These are phyloP conservation scores for Fraxinus pennsylvanica DNA, from an alignment of 257 asterid genomes.

Conservation along the genomic window DNA sequence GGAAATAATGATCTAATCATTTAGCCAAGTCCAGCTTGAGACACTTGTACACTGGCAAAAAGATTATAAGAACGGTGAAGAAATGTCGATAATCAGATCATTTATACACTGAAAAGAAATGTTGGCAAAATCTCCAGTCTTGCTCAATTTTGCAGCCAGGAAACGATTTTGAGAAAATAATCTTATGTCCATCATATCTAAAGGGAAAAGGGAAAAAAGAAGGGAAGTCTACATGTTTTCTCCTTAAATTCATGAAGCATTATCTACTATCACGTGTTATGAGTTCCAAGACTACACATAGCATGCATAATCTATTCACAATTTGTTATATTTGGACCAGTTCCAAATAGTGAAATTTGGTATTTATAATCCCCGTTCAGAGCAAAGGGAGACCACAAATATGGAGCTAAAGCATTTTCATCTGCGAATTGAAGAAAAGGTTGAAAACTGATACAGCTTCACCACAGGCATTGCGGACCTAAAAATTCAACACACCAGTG, in stretches of 20 bases:
- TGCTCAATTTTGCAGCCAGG: slow-evolving; percentile 30
- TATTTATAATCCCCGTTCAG: slow-evolving; percentile 64
- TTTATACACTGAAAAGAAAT: slow-evolving; percentile 17
- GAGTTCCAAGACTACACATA: slow-evolving; percentile 23
- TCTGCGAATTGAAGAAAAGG: slow-evolving; percentile 86
- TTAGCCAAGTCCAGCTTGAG: slow-evolving; percentile 12
- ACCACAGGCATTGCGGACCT: slow-evolving; percentile 99
- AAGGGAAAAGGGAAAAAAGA: slow-evolving; percentile 5
- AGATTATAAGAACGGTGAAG: neutral
- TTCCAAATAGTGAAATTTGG: slow-evolving; percentile 32
- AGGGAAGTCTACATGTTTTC: slow-evolving; percentile 23
- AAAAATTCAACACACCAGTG: slow-evolving; percentile 82
- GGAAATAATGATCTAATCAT: slow-evolving; percentile 13
- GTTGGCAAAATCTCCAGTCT: slow-evolving; percentile 6
- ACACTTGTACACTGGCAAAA: slow-evolving; percentile 3
- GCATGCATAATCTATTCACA: slow-evolving; percentile 33
- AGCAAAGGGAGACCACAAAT: slow-evolving; percentile 55
- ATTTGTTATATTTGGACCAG: slow-evolving; percentile 28
- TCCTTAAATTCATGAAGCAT: slow-evolving; percentile 36
- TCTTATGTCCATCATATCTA: slow-evolving; percentile 28
- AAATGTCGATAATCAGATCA: slow-evolving; percentile 11
- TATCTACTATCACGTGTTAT: slow-evolving; percentile 18
- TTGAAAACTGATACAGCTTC: slow-evolving; percentile 93
- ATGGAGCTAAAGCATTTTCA: slow-evolving; percentile 75
- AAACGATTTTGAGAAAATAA: slow-evolving; percentile 25